Conservation (phyloP, 352 stramenopile genomes). For the Globisporangium cystogenes region DNA sequence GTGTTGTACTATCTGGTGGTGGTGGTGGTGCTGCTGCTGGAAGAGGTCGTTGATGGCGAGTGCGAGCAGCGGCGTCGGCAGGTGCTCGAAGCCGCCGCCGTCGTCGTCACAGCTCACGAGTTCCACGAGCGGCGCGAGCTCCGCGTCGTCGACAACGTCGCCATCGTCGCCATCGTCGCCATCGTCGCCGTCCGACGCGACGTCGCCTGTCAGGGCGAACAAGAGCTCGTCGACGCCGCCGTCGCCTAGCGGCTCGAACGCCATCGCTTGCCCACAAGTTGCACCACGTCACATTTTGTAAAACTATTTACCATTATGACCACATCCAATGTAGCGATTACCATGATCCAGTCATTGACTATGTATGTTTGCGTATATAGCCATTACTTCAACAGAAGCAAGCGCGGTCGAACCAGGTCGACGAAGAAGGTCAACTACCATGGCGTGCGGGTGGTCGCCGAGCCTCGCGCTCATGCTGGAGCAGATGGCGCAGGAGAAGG, state of each 20-base stretch:
- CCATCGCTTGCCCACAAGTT: too few relatives aligned
- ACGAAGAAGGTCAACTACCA: too few relatives aligned
- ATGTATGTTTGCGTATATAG: too few relatives aligned
- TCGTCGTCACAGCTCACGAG: not conserved
- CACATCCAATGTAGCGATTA: too few relatives aligned
- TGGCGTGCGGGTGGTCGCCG: slow-evolving; percentile 66
- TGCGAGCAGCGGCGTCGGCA: not conserved
- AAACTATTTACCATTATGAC: too few relatives aligned
- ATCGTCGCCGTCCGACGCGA: not conserved
- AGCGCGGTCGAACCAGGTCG: too few relatives aligned
- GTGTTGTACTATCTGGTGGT: not conserved
- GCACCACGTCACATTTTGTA: too few relatives aligned
- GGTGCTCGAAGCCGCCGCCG: not conserved
- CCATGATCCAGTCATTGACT: too few relatives aligned
- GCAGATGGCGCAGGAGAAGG: slow-evolving; percentile 55
- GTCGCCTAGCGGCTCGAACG: too few relatives aligned
- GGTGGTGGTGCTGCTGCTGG: too few relatives aligned
- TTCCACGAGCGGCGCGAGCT: not conserved
- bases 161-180: not conserved
- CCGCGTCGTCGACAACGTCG: not conserved
- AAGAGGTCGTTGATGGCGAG: too few relatives aligned
- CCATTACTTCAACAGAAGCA: not conserved
- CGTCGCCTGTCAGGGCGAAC: not conserved
- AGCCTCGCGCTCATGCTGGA: slow-evolving; percentile 66
- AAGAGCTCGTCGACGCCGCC: not conserved